phyloP scores from a whole-genome alignment of 2,329 filamentous ascomycete species.

The Trichoderma sp. region DNA sequence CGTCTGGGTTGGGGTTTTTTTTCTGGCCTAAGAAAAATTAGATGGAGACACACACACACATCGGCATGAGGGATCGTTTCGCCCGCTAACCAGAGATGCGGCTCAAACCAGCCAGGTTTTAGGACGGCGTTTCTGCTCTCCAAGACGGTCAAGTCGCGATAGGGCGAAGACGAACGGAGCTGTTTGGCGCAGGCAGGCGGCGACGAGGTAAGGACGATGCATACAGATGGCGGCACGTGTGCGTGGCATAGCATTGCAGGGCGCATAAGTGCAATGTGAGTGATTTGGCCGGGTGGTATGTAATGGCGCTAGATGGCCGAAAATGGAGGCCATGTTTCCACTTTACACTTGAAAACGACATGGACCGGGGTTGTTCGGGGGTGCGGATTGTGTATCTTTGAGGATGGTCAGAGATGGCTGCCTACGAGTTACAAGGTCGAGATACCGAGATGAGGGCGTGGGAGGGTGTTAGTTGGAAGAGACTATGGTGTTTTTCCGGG shows the following conservation, averaged over 20 bases:
- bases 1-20: background rate
- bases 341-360: background rate
- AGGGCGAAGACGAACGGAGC: background rate
- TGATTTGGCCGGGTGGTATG: slow-evolving; percentile 15
- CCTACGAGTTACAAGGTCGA: background rate
- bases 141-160: background rate
- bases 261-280: slow-evolving; percentile 21
- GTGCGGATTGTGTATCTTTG: background rate
- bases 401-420: background rate
- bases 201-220: background rate
- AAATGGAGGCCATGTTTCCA: background rate
- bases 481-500: background rate
- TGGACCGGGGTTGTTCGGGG: background rate
- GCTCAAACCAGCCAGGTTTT: background rate
- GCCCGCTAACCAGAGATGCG: background rate
- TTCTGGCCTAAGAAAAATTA: background rate
- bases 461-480: background rate
- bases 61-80: background rate
- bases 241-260: slow-evolving; percentile 23
- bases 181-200: background rate
- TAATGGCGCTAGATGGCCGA: background rate
- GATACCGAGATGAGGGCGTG: background rate
- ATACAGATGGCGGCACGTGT: slow-evolving; percentile 23
- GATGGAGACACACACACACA: background rate
- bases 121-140: background rate